phyloP scores from a whole-genome alignment of 2,329 filamentous ascomycete genomes.

The Stagonosporopsis chrysanthemi region DNA sequence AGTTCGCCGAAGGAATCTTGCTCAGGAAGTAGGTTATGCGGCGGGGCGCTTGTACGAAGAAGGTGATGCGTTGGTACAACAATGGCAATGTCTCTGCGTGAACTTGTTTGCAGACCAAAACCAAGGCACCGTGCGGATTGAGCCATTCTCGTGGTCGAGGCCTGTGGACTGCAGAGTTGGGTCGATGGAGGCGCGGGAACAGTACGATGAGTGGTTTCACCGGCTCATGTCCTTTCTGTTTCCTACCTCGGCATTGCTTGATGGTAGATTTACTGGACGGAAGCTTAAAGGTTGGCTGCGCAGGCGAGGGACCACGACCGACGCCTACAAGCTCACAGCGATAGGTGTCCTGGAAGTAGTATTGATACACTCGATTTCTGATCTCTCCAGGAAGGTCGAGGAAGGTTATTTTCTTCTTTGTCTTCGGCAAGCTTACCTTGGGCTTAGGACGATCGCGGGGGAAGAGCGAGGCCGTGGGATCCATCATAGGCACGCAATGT shows the following conservation, averaged over 20 bases:
- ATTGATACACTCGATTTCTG: constrained; percentile 57
- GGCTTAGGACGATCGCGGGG: constrained; percentile 18
- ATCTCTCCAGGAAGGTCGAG: constrained; percentile 58
- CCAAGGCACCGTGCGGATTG: constrained; percentile 36
- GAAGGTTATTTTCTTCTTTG: constrained; percentile 38
- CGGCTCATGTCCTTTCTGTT: not conserved
- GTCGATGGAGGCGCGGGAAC: constrained; percentile 27
- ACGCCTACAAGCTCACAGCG: constrained; percentile 35
- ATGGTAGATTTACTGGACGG: not conserved
- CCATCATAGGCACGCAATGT: constrained; percentile 6
- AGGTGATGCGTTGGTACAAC: constrained; percentile 41
- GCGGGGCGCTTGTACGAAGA: constrained; percentile 40
- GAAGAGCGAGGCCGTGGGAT: constrained; percentile 22
- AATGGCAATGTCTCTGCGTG: constrained; percentile 34
- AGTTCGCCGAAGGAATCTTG: constrained; percentile 23
- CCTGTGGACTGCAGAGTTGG: constrained; percentile 25
- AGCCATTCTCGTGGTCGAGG: constrained; percentile 33
- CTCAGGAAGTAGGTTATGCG: constrained; percentile 39
- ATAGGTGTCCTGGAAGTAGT: constrained; percentile 41
- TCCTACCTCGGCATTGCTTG: not conserved
- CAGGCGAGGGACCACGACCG: not conserved
- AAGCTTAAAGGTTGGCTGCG: constrained; percentile 24
- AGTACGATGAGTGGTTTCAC: constrained; percentile 18
- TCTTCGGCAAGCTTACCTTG: constrained; percentile 1
- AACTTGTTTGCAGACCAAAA: constrained; percentile 41